A percentile compares a stretch with the other conserved stretches of the same genome.
Evolutionary conservation across 2,329 filamentous ascomycete species (phyloP).

Genomic region (Venturia oleaginea): DNA sequence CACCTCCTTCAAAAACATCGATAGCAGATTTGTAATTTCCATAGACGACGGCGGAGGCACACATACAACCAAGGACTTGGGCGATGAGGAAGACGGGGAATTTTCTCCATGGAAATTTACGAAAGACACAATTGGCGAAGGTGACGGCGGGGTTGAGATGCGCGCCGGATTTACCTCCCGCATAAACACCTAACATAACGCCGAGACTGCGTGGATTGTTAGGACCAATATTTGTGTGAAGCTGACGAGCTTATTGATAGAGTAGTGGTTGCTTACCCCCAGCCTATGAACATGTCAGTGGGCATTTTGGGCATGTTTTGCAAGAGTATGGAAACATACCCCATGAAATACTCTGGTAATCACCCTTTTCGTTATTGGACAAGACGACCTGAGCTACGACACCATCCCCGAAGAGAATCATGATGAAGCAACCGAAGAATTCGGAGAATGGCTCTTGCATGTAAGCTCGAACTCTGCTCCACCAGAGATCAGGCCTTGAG

Average conservation of each 20-base stretch:
- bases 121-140: slow-evolving; percentile 34
- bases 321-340: background rate
- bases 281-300: background rate
- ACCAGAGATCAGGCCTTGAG: slow-evolving; percentile 32
- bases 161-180: slow-evolving; percentile 39
- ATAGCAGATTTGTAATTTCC: slow-evolving; percentile 33
- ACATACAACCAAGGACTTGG: slow-evolving; percentile 45
- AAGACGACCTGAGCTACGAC: slow-evolving; percentile 61
- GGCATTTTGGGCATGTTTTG: background rate
- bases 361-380: slow-evolving; percentile 13
- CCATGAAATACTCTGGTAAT: slow-evolving; percentile 14
- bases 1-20: slow-evolving; percentile 13
- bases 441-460: slow-evolving; percentile 55
- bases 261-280: background rate
- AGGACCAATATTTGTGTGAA: background rate
- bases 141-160: slow-evolving; percentile 42
- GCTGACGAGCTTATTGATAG: background rate
- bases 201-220: slow-evolving; percentile 8
- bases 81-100: slow-evolving; percentile 42
- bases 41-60: slow-evolving; percentile 40
- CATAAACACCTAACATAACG: slow-evolving; percentile 40
- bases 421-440: slow-evolving; percentile 58
- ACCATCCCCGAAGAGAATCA: slow-evolving; percentile 63
- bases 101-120: slow-evolving; percentile 45
- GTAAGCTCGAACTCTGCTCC: slow-evolving; percentile 44